Conservation (phyloP, 139 green algal genomes). For the Chlorella sp. region DNA sequence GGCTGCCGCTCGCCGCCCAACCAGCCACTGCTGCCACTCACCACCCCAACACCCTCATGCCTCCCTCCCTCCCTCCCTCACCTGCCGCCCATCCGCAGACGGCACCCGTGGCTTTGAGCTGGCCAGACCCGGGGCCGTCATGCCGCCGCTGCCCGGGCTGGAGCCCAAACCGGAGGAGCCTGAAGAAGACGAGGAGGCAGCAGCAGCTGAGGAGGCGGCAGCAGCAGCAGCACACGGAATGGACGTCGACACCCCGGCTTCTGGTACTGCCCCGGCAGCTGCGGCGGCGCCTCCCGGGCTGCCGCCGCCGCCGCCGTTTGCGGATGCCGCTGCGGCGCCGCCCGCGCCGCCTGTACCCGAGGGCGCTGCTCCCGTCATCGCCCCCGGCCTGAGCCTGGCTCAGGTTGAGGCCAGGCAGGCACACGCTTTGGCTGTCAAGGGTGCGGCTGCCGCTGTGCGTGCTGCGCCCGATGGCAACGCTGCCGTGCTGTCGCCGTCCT, state of each 20-base stretch:
- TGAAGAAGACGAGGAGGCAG: not conserved
- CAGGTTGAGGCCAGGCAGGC: not conserved
- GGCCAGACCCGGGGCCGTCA: not conserved
- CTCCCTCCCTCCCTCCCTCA: not conserved
- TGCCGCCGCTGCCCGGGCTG: conserved; percentile 20
- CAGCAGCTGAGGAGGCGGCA: not conserved
- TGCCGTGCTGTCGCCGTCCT: not conserved
- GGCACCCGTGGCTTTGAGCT: conserved; percentile 19
- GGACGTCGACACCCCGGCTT: not conserved
- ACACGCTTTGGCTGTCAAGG: not conserved
- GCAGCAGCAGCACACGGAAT: not conserved
- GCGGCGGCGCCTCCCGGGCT: not conserved
- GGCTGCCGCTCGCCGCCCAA: too few species aligned
- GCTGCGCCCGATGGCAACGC: not conserved
- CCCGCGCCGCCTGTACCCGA: not conserved
- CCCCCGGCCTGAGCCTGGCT: not conserved
- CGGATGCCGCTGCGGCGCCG: not conserved
- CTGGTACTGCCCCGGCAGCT: not conserved
- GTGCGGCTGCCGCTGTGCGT: not conserved
- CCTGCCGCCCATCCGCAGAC: not conserved
- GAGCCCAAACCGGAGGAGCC: conserved; percentile 6
- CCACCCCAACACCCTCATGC: too few species aligned
- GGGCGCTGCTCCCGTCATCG: not conserved
- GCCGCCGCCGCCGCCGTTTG: not conserved
- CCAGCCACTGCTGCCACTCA: too few species aligned